Base-by-base conservation (phyloP, 2,329 filamentous ascomycete species). In the Alternaria sp. region DNA sequence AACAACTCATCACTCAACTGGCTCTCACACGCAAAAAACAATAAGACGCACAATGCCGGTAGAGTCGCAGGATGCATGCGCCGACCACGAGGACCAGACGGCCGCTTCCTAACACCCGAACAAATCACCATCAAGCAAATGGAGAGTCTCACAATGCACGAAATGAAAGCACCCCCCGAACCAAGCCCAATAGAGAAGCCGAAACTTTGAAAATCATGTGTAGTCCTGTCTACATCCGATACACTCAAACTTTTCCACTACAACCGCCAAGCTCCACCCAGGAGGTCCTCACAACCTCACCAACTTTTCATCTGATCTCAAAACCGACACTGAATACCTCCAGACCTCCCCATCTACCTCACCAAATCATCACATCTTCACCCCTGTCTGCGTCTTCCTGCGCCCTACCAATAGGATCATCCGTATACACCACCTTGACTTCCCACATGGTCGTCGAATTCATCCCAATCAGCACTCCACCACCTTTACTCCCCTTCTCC, bases 341-440 rank as follows among this genome's bases (percentile, higher is more conserved):
- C 24, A 13, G n/a, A 4, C 34, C 5, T 5, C 40, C 23, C 3
- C 5, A 11, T 41, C 6, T 29, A 3, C 46, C 33, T 48, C 56
- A 48, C 51, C 48, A 56, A 7, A 44, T 37, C 8, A 52, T 48
- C 0, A 14, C 34, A 9, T 48, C 46, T 2, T 44, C 56, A 9
- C 42, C 42, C 29, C 39, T 53, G 21, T 56, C 54, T 7, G 39
- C 45, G 13, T 53, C 53, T 48, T 64, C 60, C 59, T 45, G 60
- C 3, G 63, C 66, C 50, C 54, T 57, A 24, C 40, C 58, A 28
- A 67, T 17, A 23, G 53, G 54, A 58, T 69, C 53, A 40, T 64
- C 62, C 33, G 67, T 62, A 58, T 70, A 71, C 51, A 44, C 9
- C 4, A 71, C 55, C 29, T 40, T 63, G 6, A 68, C 65, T 56